These are phyloP conservation scores for Rubus parviflorus DNA, from an alignment of 306 rosid species.

Conservation along the genomic window DNA sequence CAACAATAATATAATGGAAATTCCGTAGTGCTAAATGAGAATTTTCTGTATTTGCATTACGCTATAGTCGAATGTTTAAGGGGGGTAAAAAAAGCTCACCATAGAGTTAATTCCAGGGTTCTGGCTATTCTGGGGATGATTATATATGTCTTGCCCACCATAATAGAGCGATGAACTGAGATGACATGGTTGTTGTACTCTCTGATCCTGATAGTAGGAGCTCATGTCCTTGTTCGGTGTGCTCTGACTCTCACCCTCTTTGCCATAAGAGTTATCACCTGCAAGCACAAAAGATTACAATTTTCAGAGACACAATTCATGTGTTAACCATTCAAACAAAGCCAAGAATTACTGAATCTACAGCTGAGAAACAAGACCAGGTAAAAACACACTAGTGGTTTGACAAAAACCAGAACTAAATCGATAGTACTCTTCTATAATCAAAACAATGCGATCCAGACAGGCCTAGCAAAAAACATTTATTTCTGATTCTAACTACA, in stretches of 20 bases:
- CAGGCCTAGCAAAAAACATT: background rate
- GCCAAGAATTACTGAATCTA: background rate
- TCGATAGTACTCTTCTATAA: background rate
- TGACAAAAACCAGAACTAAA: background rate
- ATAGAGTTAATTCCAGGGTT: constrained; percentile 36
- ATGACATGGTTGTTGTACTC: constrained; percentile 78
- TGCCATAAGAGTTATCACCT: constrained; percentile 45
- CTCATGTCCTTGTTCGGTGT: constrained; percentile 42
- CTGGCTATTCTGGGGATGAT: constrained; percentile 49
- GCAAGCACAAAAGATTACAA: constrained; percentile 20
- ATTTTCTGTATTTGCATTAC: background rate
- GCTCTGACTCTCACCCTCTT: constrained; percentile 43
- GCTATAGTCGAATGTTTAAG: background rate
- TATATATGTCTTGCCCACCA: constrained; percentile 83
- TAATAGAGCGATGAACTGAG: constrained; percentile 91
- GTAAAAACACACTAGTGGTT: background rate
- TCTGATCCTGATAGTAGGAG: constrained; percentile 64
- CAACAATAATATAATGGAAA: background rate
- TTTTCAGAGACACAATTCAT: background rate
- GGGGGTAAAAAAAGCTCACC: constrained; percentile 35
- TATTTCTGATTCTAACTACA: background rate
- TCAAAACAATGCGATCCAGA: background rate
- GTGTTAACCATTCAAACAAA: background rate
- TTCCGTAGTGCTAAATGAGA: background rate
- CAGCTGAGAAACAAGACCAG: background rate